Evolutionary conservation across 2,329 filamentous ascomycete species (phyloP).

Genomic region (Tolypocladium inflatum): DNA sequence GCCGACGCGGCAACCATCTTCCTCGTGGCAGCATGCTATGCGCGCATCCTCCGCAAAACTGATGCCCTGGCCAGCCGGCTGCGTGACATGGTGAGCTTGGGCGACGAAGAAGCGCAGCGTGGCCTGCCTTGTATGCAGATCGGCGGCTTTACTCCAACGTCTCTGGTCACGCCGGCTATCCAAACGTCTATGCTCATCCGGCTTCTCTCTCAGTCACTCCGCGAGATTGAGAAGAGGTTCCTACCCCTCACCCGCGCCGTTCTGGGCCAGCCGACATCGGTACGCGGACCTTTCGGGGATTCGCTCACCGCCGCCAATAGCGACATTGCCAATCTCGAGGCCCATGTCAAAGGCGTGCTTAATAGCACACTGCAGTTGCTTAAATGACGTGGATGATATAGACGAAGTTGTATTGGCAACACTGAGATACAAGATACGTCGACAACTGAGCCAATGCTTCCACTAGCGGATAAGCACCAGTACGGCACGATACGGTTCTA

Average conservation of each 20-base stretch:
- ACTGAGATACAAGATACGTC: too few relatives aligned
- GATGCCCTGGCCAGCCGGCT: background rate
- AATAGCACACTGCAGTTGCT: slow-evolving; percentile 1
- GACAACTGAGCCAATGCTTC: too few relatives aligned
- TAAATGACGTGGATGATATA: background rate
- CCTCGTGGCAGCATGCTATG: slow-evolving; percentile 2
- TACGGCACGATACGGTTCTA: too few relatives aligned
- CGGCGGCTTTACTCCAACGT: background rate
- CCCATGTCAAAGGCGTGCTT: slow-evolving; percentile 1
- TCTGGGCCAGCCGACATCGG: background rate
- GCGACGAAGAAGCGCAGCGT: background rate
- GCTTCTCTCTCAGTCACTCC: slow-evolving; percentile 2
- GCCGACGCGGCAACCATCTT: slow-evolving; percentile 1
- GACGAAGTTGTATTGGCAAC: too few relatives aligned
- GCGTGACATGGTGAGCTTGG: background rate
- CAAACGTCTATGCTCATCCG: slow-evolving; percentile 1
- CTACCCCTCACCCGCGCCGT: background rate
- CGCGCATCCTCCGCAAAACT: slow-evolving; percentile 1
- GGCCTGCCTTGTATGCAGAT: slow-evolving; percentile 1
- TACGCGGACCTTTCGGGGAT: background rate
- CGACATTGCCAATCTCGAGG: slow-evolving; percentile 1
- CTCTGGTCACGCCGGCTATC: slow-evolving; percentile 1
- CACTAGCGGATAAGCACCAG: too few relatives aligned
- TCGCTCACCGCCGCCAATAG: background rate
- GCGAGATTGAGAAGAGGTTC: slow-evolving; percentile 3